phyloP scores from a whole-genome alignment of 495 filamentous ascomycete genomes.

The Saxophila tyrrhenica region DNA sequence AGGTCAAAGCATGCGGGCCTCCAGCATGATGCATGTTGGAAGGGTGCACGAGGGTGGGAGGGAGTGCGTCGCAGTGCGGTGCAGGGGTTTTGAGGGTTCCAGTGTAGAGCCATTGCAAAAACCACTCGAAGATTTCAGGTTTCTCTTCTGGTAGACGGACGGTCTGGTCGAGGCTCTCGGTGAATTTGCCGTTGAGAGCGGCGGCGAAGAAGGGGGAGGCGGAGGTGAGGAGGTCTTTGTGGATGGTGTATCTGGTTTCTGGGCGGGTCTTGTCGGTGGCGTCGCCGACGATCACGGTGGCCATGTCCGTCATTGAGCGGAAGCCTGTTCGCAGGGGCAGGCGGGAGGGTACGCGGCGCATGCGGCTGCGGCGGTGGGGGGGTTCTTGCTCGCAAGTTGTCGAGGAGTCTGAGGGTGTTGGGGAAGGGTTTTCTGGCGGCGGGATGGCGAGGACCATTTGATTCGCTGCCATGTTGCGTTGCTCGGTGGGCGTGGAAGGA shows the following conservation, averaged over 20 bases:
- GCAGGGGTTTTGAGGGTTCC: conserved; percentile 12
- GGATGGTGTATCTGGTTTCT: conserved; percentile 30
- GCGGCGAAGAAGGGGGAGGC: conserved; percentile 40
- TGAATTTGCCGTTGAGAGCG: conserved; percentile 37
- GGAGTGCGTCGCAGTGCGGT: conserved; percentile 9
- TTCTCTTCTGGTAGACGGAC: conserved; percentile 32
- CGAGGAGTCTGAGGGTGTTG: conserved; percentile 8
- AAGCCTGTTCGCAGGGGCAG: conserved; percentile 14
- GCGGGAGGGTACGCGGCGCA: conserved; percentile 5
- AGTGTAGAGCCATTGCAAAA: conserved; percentile 39
- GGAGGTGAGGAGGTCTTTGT: conserved; percentile 33
- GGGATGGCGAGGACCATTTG: background rate
- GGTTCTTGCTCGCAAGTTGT: background rate
- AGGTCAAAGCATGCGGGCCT: background rate
- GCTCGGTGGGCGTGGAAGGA: background rate
- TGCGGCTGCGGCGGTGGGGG: conserved; percentile 7
- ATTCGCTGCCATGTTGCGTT: conserved; percentile 5
- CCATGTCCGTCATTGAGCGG: conserved; percentile 24
- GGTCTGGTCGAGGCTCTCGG: conserved; percentile 31
- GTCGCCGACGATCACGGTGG: conserved; percentile 29
- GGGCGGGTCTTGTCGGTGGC: background rate
- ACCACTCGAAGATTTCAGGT: conserved; percentile 33
- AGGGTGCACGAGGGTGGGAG: background rate
- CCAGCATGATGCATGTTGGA: conserved; percentile 5
- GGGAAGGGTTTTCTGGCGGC: conserved; percentile 8